Conservation (phyloP, 2,329 filamentous ascomycete genomes). For the Diaporthe amygdali region DNA sequence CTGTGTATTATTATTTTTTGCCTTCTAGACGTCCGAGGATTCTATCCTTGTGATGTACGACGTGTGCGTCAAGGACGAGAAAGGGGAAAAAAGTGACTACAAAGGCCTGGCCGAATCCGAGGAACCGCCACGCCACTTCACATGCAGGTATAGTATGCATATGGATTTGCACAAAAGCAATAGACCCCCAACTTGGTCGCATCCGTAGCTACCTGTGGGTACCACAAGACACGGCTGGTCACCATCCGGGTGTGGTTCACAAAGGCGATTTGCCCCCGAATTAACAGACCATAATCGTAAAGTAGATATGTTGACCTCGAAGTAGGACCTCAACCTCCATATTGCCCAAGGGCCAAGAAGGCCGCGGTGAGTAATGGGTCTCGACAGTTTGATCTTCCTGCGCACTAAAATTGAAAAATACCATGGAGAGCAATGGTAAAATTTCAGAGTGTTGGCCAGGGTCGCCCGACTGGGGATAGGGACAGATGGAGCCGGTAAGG, state of each 20-base stretch:
- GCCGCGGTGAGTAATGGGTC: constrained; percentile 74
- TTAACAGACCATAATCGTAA: not conserved
- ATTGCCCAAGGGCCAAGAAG: constrained; percentile 49
- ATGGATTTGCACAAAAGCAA: not conserved
- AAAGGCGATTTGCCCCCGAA: not conserved
- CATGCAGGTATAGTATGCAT: not conserved
- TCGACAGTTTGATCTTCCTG: constrained; percentile 68
- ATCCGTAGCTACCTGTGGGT: not conserved
- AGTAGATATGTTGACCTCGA: constrained; percentile 62
- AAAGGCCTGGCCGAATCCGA: not conserved
- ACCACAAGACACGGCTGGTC: not conserved
- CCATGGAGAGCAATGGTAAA: constrained; percentile 67
- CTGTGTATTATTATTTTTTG: not conserved
- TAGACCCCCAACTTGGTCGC: not conserved
- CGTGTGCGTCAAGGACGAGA: too few species aligned
- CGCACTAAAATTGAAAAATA: constrained; percentile 83
- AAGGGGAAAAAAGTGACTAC: too few species aligned
- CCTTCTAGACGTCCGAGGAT: not conserved
- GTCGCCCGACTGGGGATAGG: not conserved
- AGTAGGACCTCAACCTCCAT: constrained; percentile 76
- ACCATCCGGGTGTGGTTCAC: not conserved
- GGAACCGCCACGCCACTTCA: not conserved
- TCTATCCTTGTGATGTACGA: too few species aligned
- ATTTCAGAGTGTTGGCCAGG: constrained; percentile 87
- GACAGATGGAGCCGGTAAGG: not conserved